A percentile compares a stretch with the other conserved stretches of the same genome.
phyloP scores from a whole-genome alignment of 768 basidiomycete genomes.

The Mycena crocata region DNA sequence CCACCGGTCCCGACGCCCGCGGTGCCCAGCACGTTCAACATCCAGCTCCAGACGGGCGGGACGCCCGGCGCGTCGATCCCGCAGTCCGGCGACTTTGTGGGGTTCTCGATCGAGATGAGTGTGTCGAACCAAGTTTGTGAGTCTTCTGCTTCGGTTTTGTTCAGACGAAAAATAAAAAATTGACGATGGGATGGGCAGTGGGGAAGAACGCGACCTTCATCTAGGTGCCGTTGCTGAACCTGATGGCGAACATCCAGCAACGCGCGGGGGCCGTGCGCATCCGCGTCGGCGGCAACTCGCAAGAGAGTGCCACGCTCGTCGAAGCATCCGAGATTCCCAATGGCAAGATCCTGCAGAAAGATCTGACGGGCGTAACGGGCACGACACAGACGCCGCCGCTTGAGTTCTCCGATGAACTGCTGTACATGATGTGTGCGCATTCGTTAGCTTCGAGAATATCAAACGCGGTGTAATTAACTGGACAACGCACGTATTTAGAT shows the following conservation, averaged over 20 bases:
- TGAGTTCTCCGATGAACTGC: conserved; percentile 61
- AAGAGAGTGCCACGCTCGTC: conserved; percentile 58
- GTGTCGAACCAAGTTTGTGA: conserved; percentile 54
- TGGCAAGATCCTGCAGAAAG: conserved; percentile 56
- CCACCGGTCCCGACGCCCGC: conserved; percentile 61
- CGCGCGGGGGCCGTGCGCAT: conserved; percentile 62
- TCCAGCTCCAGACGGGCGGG: conserved; percentile 55
- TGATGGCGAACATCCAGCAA: conserved; percentile 62
- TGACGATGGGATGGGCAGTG: not conserved
- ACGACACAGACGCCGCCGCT: conserved; percentile 65
- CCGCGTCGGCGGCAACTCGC: conserved; percentile 71
- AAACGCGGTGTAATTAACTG: no score
- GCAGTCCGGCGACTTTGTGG: conserved; percentile 46
- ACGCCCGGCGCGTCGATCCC: conserved; percentile 50
- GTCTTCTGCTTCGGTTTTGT: conserved; percentile 27
- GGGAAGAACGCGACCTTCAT: conserved; percentile 39
- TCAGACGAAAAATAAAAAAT: conserved; percentile 22
- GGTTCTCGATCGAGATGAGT: conserved; percentile 59
- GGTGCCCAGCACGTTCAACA: conserved; percentile 54
- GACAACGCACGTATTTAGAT: conserved; percentile 47
- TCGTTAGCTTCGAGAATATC: no score
- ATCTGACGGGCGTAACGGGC: conserved; percentile 24
- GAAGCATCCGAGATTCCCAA: conserved; percentile 45
- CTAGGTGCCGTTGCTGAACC: conserved; percentile 65
- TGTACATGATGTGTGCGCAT: conserved; percentile 54